Percentiles rank a stretch among this genome's conserved stretches.
Evolutionary conservation across 257 asterid genomes (phyloP).

Genomic region (Asclepias syriaca): DNA sequence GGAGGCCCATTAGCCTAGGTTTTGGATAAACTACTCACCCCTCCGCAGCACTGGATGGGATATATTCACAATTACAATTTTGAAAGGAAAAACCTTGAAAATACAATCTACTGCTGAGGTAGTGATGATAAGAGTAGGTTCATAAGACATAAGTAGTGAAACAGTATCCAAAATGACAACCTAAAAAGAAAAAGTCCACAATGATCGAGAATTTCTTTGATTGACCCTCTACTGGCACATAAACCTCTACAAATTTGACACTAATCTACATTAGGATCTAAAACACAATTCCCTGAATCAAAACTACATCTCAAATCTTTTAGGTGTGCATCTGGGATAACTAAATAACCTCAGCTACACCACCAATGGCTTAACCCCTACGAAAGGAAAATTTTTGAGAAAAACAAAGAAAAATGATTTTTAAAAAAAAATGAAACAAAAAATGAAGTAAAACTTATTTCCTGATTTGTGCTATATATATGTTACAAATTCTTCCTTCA

Average conservation of each 20-base stretch:
- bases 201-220: slow-evolving; percentile 13
- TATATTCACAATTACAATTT: too few species aligned
- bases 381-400: slow-evolving; percentile 19
- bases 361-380: slow-evolving; percentile 38
- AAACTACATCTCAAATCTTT: slow-evolving; percentile 39
- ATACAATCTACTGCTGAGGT: background rate
- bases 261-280: slow-evolving; percentile 16
- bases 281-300: slow-evolving; percentile 31
- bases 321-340: slow-evolving; percentile 33
- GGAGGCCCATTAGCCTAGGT: too few species aligned
- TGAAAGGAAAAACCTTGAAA: background rate
- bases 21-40: too few species aligned
- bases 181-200: background rate
- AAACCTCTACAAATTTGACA: slow-evolving; percentile 19
- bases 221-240: slow-evolving; percentile 13
- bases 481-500: slow-evolving; percentile 59
- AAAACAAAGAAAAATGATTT: slow-evolving; percentile 10
- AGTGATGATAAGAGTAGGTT: background rate
- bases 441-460: slow-evolving; percentile 37
- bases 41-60: too few species aligned
- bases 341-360: slow-evolving; percentile 39
- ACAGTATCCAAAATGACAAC: background rate
- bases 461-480: slow-evolving; percentile 63
- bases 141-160: background rate
- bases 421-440: slow-evolving; percentile 17